Evolutionary conservation across 768 basidiomycete genomes (phyloP).

Genomic region (Erythrobasidium yunnanense): DNA sequence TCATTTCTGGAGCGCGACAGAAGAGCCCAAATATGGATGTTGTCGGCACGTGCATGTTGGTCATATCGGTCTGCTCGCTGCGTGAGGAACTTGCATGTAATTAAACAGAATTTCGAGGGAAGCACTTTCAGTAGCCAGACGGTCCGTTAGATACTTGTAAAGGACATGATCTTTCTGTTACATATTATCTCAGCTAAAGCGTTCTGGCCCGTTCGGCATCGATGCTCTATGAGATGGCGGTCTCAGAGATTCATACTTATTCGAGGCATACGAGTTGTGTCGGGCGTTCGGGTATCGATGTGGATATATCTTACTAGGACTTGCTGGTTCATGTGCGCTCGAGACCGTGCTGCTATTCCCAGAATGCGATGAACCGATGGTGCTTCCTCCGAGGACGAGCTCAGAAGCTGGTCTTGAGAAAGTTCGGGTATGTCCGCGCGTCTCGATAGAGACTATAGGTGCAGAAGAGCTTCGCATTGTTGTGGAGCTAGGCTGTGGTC

Average conservation of each 20-base stretch:
- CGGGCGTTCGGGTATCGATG: background rate
- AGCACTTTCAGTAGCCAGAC: no score
- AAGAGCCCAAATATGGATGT: no score
- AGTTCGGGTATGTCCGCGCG: background rate
- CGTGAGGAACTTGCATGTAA: no score
- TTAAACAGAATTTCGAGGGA: no score
- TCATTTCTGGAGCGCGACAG: no score
- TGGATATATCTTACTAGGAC: background rate
- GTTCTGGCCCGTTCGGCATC: background rate
- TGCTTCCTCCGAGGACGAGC: background rate
- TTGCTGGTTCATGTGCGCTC: background rate
- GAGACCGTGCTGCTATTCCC: background rate
- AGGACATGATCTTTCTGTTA: background rate
- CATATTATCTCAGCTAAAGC: background rate
- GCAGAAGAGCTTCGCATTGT: background rate
- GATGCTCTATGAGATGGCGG: background rate
- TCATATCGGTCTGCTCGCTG: no score
- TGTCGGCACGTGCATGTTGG: no score
- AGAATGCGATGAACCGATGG: background rate
- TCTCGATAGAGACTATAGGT: background rate
- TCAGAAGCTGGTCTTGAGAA: background rate
- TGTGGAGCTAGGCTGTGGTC: background rate
- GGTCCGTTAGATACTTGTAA: no score
- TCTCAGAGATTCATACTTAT: background rate
- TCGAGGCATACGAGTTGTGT: constrained; percentile 17